Evolutionary conservation across 2,329 filamentous ascomycete species (phyloP).

Genomic region (Lasiodiplodia theobromae): DNA sequence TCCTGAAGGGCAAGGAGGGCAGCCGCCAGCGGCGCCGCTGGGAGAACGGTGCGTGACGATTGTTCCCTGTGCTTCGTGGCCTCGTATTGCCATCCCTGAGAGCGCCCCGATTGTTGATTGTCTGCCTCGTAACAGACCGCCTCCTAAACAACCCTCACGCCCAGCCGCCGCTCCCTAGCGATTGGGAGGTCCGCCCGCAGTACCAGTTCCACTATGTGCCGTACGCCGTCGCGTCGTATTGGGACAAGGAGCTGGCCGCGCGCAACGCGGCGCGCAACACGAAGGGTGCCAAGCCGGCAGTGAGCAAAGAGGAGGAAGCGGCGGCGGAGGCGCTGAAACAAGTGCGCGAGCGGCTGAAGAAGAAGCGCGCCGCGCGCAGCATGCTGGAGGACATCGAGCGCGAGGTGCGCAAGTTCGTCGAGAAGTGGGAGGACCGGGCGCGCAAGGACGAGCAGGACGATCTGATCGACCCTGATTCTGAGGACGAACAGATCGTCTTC

Average conservation of each 20-base stretch:
- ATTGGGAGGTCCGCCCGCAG: conserved; percentile 85
- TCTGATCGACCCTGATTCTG: conserved; percentile 54
- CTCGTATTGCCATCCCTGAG: background rate
- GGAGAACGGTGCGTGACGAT: conserved; percentile 78
- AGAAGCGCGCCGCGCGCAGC: conserved; percentile 75
- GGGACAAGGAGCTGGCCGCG: conserved; percentile 68
- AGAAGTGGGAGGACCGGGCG: conserved; percentile 61
- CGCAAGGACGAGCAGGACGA: conserved; percentile 56
- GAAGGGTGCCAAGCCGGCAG: conserved; percentile 44
- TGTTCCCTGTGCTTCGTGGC: background rate
- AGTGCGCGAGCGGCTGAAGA: conserved; percentile 81
- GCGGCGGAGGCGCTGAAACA: conserved; percentile 74
- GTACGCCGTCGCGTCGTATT: conserved; percentile 87
- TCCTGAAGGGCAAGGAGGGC: conserved; percentile 90
- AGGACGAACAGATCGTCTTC: conserved; percentile 92
- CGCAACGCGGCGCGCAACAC: conserved; percentile 54
- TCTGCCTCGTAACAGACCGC: conserved; percentile 65
- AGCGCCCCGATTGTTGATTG: background rate
- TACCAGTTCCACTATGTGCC: conserved; percentile 80
- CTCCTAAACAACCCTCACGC: conserved; percentile 86
- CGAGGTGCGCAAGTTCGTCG: conserved; percentile 79
- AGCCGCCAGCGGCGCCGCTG: conserved; percentile 84
- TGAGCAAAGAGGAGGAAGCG: conserved; percentile 50
- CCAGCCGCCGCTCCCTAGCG: conserved; percentile 78
- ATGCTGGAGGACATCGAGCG: conserved; percentile 86